Base-by-base conservation (phyloP, 805 yeast genomes). In the Kodamaea jinghongensis region DNA sequence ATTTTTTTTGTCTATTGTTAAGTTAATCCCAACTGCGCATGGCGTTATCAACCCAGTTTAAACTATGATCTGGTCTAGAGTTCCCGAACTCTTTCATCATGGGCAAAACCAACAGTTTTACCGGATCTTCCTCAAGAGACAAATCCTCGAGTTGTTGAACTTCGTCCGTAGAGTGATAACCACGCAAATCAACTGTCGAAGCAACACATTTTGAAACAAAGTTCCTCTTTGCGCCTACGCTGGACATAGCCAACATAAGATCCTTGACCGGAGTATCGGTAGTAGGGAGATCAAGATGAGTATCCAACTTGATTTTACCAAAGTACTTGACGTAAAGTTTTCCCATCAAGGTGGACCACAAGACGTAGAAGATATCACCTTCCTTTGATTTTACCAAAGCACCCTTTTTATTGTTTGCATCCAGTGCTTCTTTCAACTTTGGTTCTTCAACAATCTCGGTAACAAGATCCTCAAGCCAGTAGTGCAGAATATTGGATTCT, bases 1-100 rank as follows among this genome's bases (percentile, higher is more conserved):
- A n/a, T 9, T 27, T 13, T 17, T n/a, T n/a, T n/a, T n/a, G n/a
- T n/a, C n/a, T n/a, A n/a, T n/a, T n/a, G n/a, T n/a, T n/a, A n/a
- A n/a, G n/a, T n/a, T 28, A 36, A 14, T 27, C 49, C 56, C 59
- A 60, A 9, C 61, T 50, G 53, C 56, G 51, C 53, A 66, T 50
- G n/a, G 69, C 56, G 43, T 50, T 59, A 11, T 56, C 44, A 3
- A 55, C 45, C 74, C 74, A 68, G 47, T 67, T 71, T 17, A 67
- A 39, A 1, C 64, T 69, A 41, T 61, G 60, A 5, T 56, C 55
- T 7, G 47, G 48, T 3, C 48, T 48, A 8, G 28, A 38, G 13
- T 35, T 31, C 1, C 71, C 74, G 40, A 58, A 68, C 41, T 39
- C 48, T 40, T 54, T 55, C 41, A 65, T 28, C 70, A 64, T 62